phyloP scores from a whole-genome alignment of 1,284 basidiomycete species.

The Moniliophthora roreri region DNA sequence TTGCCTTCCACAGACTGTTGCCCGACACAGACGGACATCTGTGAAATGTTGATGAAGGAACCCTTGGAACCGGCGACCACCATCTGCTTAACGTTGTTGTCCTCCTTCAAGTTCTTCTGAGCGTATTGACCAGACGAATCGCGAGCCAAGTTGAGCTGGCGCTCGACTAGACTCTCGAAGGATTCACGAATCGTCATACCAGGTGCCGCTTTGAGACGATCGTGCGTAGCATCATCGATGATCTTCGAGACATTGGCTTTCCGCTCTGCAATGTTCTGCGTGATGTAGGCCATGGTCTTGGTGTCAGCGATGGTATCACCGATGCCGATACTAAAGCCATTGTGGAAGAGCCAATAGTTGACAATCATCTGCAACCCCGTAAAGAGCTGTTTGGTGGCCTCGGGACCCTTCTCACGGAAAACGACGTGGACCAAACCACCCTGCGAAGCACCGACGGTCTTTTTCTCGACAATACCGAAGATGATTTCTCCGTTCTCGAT shows the following conservation, averaged over 20 bases:
- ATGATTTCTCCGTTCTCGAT: slow-evolving; percentile 98
- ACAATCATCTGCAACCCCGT: slow-evolving; percentile 94
- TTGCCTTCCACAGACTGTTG: slow-evolving; percentile 99
- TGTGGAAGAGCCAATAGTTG: slow-evolving; percentile 99
- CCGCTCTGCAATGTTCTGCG: slow-evolving; percentile 78
- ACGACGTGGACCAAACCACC: slow-evolving; percentile 97
- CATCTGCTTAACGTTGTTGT: slow-evolving; percentile 99
- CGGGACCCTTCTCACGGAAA: slow-evolving; percentile 96
- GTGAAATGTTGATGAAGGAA: slow-evolving; percentile 99
- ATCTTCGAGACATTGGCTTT: slow-evolving; percentile 76
- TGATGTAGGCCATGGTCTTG: slow-evolving; percentile 87
- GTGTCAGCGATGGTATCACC: slow-evolving; percentile 97
- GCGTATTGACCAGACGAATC: slow-evolving; percentile 95
- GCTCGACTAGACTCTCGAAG: slow-evolving; percentile 89
- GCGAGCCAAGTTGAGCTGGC: slow-evolving; percentile 93
- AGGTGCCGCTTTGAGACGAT: slow-evolving; percentile 83
- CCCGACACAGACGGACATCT: slow-evolving; percentile 99
- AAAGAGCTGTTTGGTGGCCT: slow-evolving; percentile 91
- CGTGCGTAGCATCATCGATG: slow-evolving; percentile 79
- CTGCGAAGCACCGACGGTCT: slow-evolving; percentile 93
- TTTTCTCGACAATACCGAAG: slow-evolving; percentile 96
- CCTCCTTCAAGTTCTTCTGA: slow-evolving; percentile 94
- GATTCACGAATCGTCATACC: slow-evolving; percentile 99
- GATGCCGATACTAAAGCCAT: slow-evolving; percentile 98
- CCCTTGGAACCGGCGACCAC: slow-evolving; percentile 98